A percentile compares a stretch with the other conserved stretches of the same genome.
These are phyloP conservation scores for Coffea eugenioides DNA, from an alignment of 257 asterid species.

Conservation along the genomic window DNA sequence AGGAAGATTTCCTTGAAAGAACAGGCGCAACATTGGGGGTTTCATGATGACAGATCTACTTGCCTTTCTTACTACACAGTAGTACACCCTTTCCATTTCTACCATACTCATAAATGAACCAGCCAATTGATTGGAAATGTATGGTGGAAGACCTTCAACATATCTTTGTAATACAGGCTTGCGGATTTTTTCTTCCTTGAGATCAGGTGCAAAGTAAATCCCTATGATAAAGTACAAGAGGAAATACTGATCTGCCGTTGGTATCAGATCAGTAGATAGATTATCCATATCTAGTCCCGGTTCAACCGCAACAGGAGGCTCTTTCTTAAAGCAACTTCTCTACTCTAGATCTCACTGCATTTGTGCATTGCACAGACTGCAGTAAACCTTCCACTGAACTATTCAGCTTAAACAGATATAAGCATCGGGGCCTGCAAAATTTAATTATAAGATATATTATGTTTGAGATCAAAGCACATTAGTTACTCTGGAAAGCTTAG, in stretches of 20 bases:
- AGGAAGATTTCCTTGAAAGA: conserved; percentile 45
- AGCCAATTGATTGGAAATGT: conserved; percentile 38
- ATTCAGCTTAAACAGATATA: neutral
- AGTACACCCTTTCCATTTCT: conserved; percentile 55
- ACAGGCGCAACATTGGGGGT: conserved; percentile 42
- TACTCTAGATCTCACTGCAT: neutral
- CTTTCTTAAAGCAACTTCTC: neutral
- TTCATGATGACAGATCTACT: conserved; percentile 39
- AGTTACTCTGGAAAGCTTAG: neutral
- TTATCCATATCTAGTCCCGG: conserved; percentile 34
- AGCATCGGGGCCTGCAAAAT: neutral
- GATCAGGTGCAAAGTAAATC: conserved; percentile 62
- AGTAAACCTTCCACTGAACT: neutral
- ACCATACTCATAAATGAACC: conserved; percentile 39
- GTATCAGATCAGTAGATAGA: conserved; percentile 15
- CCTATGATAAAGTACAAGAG: conserved; percentile 58
- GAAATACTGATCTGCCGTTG: conserved; percentile 62
- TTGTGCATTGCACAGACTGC: neutral
- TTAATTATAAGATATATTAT: neutral
- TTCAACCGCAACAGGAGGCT: conserved; percentile 3
- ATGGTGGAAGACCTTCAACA: conserved; percentile 37
- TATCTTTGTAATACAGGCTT: conserved; percentile 53
- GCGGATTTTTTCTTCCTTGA: conserved; percentile 33
- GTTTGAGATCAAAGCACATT: neutral
- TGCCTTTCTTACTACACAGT: conserved; percentile 53